These are phyloP conservation scores for Pilobolus umbonatus DNA, from an alignment of 192 early-diverging fungal species.

Conservation along the genomic window DNA sequence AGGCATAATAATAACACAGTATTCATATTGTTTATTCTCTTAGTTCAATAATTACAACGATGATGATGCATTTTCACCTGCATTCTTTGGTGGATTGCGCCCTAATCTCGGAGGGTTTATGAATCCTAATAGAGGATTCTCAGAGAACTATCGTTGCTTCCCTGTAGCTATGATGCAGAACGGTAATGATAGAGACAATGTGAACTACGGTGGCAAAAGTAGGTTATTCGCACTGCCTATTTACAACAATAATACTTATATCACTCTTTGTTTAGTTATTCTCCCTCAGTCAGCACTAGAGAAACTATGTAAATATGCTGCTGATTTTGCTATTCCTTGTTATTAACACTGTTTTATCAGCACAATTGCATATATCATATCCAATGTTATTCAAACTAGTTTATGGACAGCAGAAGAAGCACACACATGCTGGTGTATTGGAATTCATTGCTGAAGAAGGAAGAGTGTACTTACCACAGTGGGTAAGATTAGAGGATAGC, in stretches of 20 bases:
- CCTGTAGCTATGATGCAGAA: slow-evolving; percentile 71
- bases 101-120: slow-evolving; percentile 18
- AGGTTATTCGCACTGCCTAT: slow-evolving; percentile 13
- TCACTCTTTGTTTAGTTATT: slow-evolving; percentile 49
- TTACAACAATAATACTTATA: background rate
- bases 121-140: slow-evolving; percentile 39
- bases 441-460: slow-evolving; percentile 99
- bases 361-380: slow-evolving; percentile 81
- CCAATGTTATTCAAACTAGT: slow-evolving; percentile 89
- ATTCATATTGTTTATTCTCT: no score
- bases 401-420: slow-evolving; percentile 48
- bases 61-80: slow-evolving; percentile 28
- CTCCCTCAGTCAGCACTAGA: slow-evolving; percentile 70
- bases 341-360: slow-evolving; percentile 28
- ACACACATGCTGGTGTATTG: slow-evolving; percentile 93
- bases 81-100: slow-evolving; percentile 15
- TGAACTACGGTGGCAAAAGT: slow-evolving; percentile 83
- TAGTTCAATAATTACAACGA: slow-evolving; percentile 8
- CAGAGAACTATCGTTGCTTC: slow-evolving; percentile 60
- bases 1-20: no score
- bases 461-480: slow-evolving; percentile 89
- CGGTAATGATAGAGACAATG: slow-evolving; percentile 64
- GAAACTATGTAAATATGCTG: slow-evolving; percentile 51
- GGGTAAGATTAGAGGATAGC: slow-evolving; percentile 53
- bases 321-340: background rate